These are phyloP conservation scores for Termitomyces sp. DNA, from an alignment of 768 basidiomycete genomes.

Conservation along the genomic window DNA sequence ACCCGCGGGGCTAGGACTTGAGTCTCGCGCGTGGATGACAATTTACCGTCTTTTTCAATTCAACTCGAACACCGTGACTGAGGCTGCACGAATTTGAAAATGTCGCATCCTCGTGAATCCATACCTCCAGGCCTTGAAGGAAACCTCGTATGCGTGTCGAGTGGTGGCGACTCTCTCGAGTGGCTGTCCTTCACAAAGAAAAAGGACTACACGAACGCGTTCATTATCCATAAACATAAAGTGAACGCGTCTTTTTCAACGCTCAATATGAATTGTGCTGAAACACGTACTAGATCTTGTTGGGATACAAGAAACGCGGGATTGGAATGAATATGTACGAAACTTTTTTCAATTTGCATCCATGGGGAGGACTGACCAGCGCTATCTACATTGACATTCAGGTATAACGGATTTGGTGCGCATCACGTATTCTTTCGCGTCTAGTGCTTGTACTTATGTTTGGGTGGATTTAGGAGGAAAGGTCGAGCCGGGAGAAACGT, in stretches of 20 bases:
- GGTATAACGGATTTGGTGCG: conserved; percentile 82
- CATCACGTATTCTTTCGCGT: neutral
- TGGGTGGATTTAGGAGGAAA: conserved; percentile 53
- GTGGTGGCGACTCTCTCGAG: conserved; percentile 37
- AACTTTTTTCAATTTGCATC: neutral
- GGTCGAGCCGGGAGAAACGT: conserved; percentile 70
- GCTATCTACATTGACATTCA: conserved; percentile 22
- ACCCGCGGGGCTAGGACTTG: neutral
- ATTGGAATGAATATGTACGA: conserved; percentile 62
- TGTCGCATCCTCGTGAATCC: neutral
- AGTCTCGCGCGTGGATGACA: neutral
- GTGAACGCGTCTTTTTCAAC: conserved; percentile 21
- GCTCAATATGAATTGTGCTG: neutral
- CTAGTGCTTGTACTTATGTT: neutral
- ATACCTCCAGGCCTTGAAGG: conserved; percentile 43
- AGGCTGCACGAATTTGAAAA: neutral
- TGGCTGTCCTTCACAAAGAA: conserved; percentile 44
- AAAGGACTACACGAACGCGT: conserved; percentile 68
- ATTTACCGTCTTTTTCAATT: neutral
- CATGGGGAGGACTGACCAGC: neutral
- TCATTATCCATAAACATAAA: conserved; percentile 51
- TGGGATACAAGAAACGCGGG: conserved; percentile 79
- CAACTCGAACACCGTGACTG: neutral
- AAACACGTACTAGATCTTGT: conserved; percentile 43
- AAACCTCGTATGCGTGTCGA: conserved; percentile 20